Evolutionary conservation across 2,329 filamentous ascomycete species (phyloP).

Genomic region (Aspergillus bombycis): DNA sequence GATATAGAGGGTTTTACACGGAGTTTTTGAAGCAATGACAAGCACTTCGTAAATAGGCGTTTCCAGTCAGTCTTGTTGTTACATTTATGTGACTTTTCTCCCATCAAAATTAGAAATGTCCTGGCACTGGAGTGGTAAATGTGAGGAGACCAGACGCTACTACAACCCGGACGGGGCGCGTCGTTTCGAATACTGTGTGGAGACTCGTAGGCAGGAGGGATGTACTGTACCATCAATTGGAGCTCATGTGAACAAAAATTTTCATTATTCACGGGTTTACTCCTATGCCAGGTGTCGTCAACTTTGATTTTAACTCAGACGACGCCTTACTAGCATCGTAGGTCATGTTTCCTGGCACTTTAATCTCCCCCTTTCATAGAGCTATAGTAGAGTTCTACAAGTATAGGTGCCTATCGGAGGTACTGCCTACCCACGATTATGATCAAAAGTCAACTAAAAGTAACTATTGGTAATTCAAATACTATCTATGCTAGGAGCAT

Average conservation of each 20-base stretch:
- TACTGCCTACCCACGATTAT: neutral
- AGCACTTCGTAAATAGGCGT: neutral
- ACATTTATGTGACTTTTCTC: no score
- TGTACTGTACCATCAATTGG: neutral
- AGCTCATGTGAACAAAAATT: neutral
- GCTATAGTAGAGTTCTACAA: no score
- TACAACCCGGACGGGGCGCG: no score
- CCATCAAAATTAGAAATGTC: neutral
- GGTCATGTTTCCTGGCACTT: neutral
- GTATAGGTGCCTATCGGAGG: no score
- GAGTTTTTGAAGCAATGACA: neutral
- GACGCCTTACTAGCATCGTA: neutral
- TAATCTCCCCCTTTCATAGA: neutral
- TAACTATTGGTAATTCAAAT: neutral
- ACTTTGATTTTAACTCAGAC: neutral
- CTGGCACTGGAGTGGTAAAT: neutral
- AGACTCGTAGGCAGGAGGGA: neutral
- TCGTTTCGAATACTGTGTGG: no score
- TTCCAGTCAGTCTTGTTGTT: neutral
- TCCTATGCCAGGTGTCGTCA: neutral
- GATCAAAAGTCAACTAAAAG: neutral
- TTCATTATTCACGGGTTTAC: neutral
- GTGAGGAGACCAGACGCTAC: neutral
- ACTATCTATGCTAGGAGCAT: neutral
- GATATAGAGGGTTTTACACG: neutral